Percentiles rank a stretch among this genome's conserved stretches.
Evolutionary conservation across 2,329 filamentous ascomycete genomes (phyloP).

Genomic region (Pseudogymnoascus sp.): DNA sequence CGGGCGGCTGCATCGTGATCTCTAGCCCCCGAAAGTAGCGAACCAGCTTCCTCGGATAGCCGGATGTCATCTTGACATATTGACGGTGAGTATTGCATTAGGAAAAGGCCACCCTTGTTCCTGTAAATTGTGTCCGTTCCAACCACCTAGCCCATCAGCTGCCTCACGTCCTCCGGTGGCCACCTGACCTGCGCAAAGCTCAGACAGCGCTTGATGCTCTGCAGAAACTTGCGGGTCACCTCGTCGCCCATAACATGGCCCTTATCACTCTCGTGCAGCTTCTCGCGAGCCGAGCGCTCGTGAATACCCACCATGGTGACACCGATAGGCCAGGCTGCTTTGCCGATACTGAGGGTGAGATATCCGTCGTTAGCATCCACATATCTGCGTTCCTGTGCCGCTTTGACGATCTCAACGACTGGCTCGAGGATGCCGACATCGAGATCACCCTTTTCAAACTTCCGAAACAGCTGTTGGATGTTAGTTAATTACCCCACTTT

Average conservation of each 20-base stretch:
- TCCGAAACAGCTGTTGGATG: constrained; percentile 60
- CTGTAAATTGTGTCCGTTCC: neutral
- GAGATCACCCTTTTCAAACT: constrained; percentile 73
- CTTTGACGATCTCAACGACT: constrained; percentile 83
- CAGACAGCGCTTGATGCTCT: constrained; percentile 94
- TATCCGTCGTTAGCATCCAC: constrained; percentile 97
- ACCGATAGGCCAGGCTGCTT: constrained; percentile 97
- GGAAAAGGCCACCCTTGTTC: neutral
- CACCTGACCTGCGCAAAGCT: constrained; percentile 96
- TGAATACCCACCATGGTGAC: constrained; percentile 99
- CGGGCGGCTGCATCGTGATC: neutral
- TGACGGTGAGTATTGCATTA: neutral
- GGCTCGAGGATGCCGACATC: constrained; percentile 72
- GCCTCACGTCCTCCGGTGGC: constrained; percentile 85
- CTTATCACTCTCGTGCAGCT: constrained; percentile 78
- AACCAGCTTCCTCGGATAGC: neutral
- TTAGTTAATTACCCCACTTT: neutral
- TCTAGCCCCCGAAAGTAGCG: neutral
- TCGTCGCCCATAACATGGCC: constrained; percentile 98
- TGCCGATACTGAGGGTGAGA: constrained; percentile 83
- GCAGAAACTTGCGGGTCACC: constrained; percentile 86
- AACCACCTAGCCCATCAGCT: constrained; percentile 71
- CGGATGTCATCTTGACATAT: neutral
- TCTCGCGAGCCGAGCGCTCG: constrained; percentile 90
- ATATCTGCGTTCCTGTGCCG: constrained; percentile 83